A percentile compares a stretch with the other conserved stretches of the same genome.
These are phyloP conservation scores for Agrostemma githago DNA, from an alignment of 148 eudicot genomes.

Conservation along the genomic window DNA sequence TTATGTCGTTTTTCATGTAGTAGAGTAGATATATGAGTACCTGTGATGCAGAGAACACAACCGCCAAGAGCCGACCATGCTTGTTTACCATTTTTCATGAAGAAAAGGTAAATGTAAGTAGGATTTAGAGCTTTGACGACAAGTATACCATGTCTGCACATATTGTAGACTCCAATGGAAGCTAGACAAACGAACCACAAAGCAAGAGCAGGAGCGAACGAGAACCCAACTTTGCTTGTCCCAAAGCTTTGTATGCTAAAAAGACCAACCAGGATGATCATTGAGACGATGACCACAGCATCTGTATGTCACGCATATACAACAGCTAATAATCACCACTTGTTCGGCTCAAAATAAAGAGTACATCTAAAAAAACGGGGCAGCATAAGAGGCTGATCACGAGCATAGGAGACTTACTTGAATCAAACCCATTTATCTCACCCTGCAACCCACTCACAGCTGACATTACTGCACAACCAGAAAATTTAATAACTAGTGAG, in stretches of 20 bases:
- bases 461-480: slow-evolving; percentile 77
- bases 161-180: slow-evolving; percentile 75
- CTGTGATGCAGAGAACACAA: slow-evolving; percentile 98
- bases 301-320: slow-evolving; percentile 34
- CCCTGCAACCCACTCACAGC: slow-evolving; percentile 97
- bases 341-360: background rate
- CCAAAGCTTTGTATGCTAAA: slow-evolving; percentile 95
- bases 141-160: slow-evolving; percentile 44
- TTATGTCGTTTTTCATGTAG: background rate
- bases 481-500: background rate
- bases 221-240: slow-evolving; percentile 88
- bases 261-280: slow-evolving; percentile 74
- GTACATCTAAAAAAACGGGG: background rate
- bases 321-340: background rate
- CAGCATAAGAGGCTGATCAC: background rate
- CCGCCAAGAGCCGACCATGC: slow-evolving; percentile 98
- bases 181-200: slow-evolving; percentile 90
- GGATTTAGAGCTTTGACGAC: slow-evolving; percentile 91
- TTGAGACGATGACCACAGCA: slow-evolving; percentile 67
- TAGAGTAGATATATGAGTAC: slow-evolving; percentile 26
- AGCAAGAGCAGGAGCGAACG: slow-evolving; percentile 90
- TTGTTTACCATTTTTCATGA: slow-evolving; percentile 54
- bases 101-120: slow-evolving; percentile 70
- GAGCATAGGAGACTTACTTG: slow-evolving; percentile 49
- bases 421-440: slow-evolving; percentile 69